Base-by-base conservation (phyloP, 2,329 filamentous ascomycete genomes). In the Penicillium corylophilum region DNA sequence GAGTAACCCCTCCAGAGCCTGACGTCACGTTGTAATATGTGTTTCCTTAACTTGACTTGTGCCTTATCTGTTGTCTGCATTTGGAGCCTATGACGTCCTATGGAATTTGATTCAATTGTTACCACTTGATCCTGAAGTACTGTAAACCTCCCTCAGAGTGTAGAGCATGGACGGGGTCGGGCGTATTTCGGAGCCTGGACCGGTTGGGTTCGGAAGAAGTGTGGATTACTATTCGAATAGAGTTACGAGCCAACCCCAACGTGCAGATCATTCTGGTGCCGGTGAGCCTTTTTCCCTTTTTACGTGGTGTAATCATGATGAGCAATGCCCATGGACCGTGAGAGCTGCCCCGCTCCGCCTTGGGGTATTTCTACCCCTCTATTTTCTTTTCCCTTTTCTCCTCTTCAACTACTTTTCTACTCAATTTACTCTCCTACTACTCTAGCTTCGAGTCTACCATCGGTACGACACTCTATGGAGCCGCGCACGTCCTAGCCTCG, bases 381-480 rank as follows among this genome's bases (percentile, higher is more conserved):
- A 24, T 29, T 48, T 47, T 31, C 36, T 16, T 35, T 42, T 22
- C 23, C 24, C 39, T 33, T 33, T 50, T 57, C 45, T 45, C 50
- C 26, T 22, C 48, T 44, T 47, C 45, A 39, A 38, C n/a, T 45
- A 29, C 42, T 26, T 46, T 26, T 24, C 18, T 33, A n/a, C 46
- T 26, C 40, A 35, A 6, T 22, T 24, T 22, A n/a, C 15, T 33
- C 29, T 4, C 15, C 20, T 9, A 38, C 36, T 16, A 38, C 20
- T 48, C 15, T 42, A 40, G 28, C 10, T 31, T 20, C 28, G 15
- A 45, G 46, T 56, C 55, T 44, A 52, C 52, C 46, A 49, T 56
- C 56, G 66, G 67, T 70, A 70, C 59, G 66, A 56, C 60, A 62
- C 64, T 60, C 59, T 44, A 68, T 66, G 64, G 57, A 62, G 65